phyloP scores from a whole-genome alignment of 2,329 filamentous ascomycete species.

The Fusarium liriodendri region DNA sequence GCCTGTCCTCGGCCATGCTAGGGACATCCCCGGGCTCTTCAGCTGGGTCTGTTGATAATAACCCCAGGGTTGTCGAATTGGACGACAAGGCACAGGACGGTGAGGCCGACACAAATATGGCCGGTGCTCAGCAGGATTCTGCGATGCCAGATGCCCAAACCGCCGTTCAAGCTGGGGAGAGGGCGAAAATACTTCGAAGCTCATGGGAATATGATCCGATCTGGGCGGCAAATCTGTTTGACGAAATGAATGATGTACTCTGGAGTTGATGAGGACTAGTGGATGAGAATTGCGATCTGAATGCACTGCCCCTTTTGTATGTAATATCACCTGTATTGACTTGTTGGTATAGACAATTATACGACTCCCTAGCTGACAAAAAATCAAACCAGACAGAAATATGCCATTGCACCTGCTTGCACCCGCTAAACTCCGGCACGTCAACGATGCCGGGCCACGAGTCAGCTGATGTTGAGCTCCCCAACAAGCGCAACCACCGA shows the following conservation, averaged over 20 bases:
- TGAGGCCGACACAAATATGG: not conserved
- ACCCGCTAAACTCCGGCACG: not conserved
- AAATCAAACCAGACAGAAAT: not conserved
- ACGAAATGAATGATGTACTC: conserved; percentile 15
- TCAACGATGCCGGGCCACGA: not conserved
- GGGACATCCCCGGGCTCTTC: not conserved
- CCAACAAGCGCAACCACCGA: conserved; percentile 35
- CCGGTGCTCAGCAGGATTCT: not conserved
- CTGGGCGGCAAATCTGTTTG: conserved; percentile 8
- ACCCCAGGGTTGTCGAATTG: not conserved
- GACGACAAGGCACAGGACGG: not conserved
- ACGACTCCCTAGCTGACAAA: not conserved
- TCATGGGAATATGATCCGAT: conserved; percentile 8
- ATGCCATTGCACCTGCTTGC: not conserved
- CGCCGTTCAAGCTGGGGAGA: not conserved
- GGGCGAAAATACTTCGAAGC: not conserved
- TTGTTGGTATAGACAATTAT: not conserved
- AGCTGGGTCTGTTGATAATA: not conserved
- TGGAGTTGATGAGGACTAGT: not conserved
- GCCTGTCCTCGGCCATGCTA: not conserved
- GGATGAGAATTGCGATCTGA: not conserved
- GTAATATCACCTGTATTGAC: not conserved
- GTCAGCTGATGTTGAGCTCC: conserved; percentile 14
- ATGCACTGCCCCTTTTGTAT: not conserved
- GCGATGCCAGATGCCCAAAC: not conserved